Evolutionary conservation across 495 filamentous ascomycete genomes (phyloP).

Genomic region (Aspergillus homomorphus): DNA sequence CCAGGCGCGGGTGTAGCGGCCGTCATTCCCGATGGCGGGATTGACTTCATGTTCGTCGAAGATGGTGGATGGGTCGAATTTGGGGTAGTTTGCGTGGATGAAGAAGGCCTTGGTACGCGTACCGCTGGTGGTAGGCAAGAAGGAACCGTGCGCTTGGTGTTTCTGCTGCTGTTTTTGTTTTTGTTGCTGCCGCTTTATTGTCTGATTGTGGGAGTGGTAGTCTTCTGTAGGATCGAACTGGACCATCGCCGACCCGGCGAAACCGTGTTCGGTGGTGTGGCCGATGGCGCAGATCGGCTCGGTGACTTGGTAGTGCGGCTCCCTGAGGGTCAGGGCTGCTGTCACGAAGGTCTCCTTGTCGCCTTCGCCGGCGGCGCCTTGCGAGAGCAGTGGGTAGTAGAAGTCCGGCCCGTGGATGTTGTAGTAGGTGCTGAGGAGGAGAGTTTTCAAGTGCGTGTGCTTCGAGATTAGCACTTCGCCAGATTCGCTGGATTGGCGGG

Average conservation of each 20-base stretch:
- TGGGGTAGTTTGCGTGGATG: slow-evolving; percentile 49
- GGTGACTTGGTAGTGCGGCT: slow-evolving; percentile 55
- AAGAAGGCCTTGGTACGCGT: slow-evolving; percentile 36
- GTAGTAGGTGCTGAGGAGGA: slow-evolving; percentile 57
- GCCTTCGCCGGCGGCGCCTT: slow-evolving; percentile 52
- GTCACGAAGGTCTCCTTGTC: slow-evolving; percentile 59
- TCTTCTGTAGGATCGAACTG: slow-evolving; percentile 44
- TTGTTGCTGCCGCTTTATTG: no score
- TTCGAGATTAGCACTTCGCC: slow-evolving; percentile 54
- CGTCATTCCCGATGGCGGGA: slow-evolving; percentile 33
- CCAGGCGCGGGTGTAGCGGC: slow-evolving; percentile 41
- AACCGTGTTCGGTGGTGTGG: slow-evolving; percentile 55
- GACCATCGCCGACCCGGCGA: slow-evolving; percentile 42
- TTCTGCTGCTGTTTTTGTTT: no score
- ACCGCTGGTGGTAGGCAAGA: slow-evolving; percentile 17
- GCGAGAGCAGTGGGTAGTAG: slow-evolving; percentile 52
- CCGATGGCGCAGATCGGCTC: slow-evolving; percentile 80
- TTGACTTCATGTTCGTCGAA: slow-evolving; percentile 35
- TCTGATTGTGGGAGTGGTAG: background rate
- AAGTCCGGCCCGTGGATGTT: slow-evolving; percentile 53
- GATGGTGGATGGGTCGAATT: slow-evolving; percentile 49
- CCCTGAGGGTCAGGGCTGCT: slow-evolving; percentile 42
- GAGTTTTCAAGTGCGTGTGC: slow-evolving; percentile 41
- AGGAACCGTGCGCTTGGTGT: slow-evolving; percentile 22
- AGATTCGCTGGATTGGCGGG: slow-evolving; percentile 45